Conservation (phyloP, 2,329 filamentous ascomycete genomes). For the Periconia macrospinosa region DNA sequence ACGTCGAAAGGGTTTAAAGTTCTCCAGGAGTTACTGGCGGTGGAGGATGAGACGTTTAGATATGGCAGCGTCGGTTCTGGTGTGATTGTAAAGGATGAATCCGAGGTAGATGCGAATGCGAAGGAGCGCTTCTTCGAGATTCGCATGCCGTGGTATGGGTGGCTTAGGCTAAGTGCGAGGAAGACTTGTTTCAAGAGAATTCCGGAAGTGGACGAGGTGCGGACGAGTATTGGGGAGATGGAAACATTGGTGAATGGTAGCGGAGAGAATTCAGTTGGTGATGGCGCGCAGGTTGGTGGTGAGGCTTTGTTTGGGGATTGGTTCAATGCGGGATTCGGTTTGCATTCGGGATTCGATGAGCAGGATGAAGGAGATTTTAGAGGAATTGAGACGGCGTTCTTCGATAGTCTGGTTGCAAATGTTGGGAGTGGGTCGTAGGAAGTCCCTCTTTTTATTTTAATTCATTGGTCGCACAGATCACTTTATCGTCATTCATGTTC, state of each 20-base stretch:
- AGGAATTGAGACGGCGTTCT: not conserved
- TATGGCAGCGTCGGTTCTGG: conserved; percentile 1
- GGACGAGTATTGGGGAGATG: not conserved
- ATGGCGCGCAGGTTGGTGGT: not conserved
- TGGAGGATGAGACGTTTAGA: conserved; percentile 2
- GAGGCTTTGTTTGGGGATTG: not conserved
- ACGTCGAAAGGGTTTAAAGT: conserved; percentile 1
- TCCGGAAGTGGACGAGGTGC: conserved; percentile 1
- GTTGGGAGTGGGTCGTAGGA: no score
- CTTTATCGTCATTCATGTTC: no score
- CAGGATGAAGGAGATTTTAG: not conserved
- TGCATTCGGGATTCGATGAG: not conserved
- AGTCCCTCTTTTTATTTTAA: no score
- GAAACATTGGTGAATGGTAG: not conserved
- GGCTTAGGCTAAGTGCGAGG: not conserved
- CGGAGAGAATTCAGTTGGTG: not conserved
- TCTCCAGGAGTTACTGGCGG: not conserved
- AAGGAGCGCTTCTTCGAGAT: conserved; percentile 3
- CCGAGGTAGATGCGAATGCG: not conserved
- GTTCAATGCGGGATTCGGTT: not conserved
- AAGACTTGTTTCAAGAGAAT: conserved; percentile 3
- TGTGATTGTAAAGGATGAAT: conserved; percentile 1
- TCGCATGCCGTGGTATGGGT: conserved; percentile 3
- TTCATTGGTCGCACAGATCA: no score
- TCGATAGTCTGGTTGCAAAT: not conserved